These are phyloP conservation scores for Coemansia sp. DNA, from an alignment of 192 early-diverging fungal genomes.

Conservation along the genomic window DNA sequence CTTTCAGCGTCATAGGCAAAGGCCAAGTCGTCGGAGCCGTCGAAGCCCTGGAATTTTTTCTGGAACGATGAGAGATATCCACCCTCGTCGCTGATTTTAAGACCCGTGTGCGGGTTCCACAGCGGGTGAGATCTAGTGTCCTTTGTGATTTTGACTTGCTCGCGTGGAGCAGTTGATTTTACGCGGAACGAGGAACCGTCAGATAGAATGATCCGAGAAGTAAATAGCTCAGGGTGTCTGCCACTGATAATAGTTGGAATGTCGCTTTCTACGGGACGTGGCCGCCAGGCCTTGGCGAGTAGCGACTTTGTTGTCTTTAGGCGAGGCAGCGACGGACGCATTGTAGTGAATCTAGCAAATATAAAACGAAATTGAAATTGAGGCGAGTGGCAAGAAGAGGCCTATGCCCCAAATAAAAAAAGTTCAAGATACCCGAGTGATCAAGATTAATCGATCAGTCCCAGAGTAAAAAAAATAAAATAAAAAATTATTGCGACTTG, in stretches of 20 bases:
- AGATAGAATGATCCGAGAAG: conserved; percentile 82
- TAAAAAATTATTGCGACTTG: background rate
- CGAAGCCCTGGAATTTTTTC: conserved; percentile 74
- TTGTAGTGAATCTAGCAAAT: conserved; percentile 9
- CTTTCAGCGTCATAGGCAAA: conserved; percentile 25
- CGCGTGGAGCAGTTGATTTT: conserved; percentile 81
- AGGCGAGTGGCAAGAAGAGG: background rate
- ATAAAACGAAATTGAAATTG: background rate
- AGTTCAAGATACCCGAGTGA: background rate
- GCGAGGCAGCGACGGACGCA: conserved; percentile 25
- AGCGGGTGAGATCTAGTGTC: conserved; percentile 93
- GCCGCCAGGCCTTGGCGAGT: conserved; percentile 48
- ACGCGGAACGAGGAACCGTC: conserved; percentile 87
- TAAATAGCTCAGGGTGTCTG: conserved; percentile 71
- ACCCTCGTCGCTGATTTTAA: conserved; percentile 70
- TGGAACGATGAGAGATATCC: conserved; percentile 84
- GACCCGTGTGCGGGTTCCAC: conserved; percentile 79
- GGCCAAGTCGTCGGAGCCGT: conserved; percentile 49
- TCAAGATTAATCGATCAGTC: conserved; percentile 1
- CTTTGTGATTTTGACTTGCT: conserved; percentile 83
- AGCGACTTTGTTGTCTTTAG: conserved; percentile 33
- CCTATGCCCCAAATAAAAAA: background rate
- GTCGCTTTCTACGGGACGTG: conserved; percentile 21
- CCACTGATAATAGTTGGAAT: background rate
- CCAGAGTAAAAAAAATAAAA: background rate